phyloP scores from a whole-genome alignment of 2,329 filamentous ascomycete genomes.

The Salinomyces thailandicus region DNA sequence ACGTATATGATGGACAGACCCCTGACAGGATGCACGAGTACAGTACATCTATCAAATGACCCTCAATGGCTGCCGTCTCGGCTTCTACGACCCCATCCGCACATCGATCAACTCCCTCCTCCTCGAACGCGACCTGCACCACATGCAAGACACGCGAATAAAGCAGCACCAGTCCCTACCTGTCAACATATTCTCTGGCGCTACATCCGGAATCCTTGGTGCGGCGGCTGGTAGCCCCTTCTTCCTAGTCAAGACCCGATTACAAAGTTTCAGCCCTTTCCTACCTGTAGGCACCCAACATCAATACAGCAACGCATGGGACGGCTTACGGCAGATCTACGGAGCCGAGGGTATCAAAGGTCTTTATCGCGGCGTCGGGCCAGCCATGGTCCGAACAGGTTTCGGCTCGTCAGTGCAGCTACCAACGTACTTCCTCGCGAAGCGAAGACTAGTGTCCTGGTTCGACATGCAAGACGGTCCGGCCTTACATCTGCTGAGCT shows the following conservation, averaged over 20 bases:
- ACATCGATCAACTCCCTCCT: constrained; percentile 36
- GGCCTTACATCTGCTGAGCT: constrained; percentile 77
- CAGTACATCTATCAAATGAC: constrained; percentile 91
- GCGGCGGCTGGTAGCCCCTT: constrained; percentile 91
- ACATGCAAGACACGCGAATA: constrained; percentile 31
- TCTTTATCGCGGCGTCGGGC: constrained; percentile 79
- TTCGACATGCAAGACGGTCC: constrained; percentile 84
- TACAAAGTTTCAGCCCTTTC: constrained; percentile 89
- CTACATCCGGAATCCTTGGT: constrained; percentile 77
- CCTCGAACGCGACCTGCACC: constrained; percentile 58
- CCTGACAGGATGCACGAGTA: too few relatives aligned
- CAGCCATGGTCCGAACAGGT: constrained; percentile 90
- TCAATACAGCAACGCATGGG: constrained; percentile 71
- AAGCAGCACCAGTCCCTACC: constrained; percentile 61
- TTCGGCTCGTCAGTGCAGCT: constrained; percentile 94
- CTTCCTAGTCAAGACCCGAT: constrained; percentile 92
- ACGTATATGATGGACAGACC: too few relatives aligned
- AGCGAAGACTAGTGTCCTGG: constrained; percentile 71
- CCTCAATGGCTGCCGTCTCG: constrained; percentile 89
- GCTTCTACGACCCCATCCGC: constrained; percentile 95
- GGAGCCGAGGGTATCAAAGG: constrained; percentile 64
- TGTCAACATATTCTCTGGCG: constrained; percentile 90
- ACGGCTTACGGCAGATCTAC: constrained; percentile 76
- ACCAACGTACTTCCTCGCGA: constrained; percentile 96
- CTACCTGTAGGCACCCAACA: constrained; percentile 96